Conservation (phyloP, 257 asterid species). For the Fraxinus anomala region DNA sequence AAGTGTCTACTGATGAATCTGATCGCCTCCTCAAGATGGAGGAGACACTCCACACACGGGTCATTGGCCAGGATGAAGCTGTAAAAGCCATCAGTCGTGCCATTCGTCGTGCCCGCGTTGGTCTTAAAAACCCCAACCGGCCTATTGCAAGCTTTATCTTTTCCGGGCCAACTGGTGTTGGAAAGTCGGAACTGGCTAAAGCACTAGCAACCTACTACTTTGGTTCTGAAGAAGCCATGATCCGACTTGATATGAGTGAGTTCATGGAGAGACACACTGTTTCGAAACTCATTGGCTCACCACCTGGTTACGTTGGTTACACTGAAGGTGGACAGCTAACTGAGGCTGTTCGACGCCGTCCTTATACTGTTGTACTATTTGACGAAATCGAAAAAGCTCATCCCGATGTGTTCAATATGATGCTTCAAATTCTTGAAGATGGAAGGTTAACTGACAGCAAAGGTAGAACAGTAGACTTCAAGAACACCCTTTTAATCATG, state of each 20-base stretch:
- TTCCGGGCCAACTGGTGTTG: slow-evolving; percentile 91
- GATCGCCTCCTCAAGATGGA: slow-evolving; percentile 97
- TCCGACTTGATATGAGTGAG: slow-evolving; percentile 90
- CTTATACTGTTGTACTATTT: slow-evolving; percentile 72
- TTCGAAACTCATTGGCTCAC: slow-evolving; percentile 77
- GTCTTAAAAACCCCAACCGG: slow-evolving; percentile 77
- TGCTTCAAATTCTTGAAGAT: slow-evolving; percentile 87
- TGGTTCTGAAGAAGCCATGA: slow-evolving; percentile 83
- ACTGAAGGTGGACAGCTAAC: slow-evolving; percentile 83
- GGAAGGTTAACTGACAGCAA: slow-evolving; percentile 84
- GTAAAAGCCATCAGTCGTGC: slow-evolving; percentile 75
- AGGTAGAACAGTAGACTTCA: slow-evolving; percentile 81
- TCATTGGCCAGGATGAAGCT: slow-evolving; percentile 86
- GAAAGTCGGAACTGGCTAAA: slow-evolving; percentile 82
- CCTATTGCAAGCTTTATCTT: slow-evolving; percentile 87
- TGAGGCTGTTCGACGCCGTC: slow-evolving; percentile 75
- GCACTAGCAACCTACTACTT: slow-evolving; percentile 75
- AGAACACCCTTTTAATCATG: slow-evolving; percentile 79
- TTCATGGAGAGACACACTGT: slow-evolving; percentile 90
- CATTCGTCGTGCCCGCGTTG: slow-evolving; percentile 84
- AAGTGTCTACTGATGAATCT: slow-evolving; percentile 90
- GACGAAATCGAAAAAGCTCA: slow-evolving; percentile 91
- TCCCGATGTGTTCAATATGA: slow-evolving; percentile 72
- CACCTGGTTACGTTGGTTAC: slow-evolving; percentile 86
- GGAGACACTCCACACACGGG: slow-evolving; percentile 73